Evolutionary conservation across 768 basidiomycete species (phyloP), one percentile per base, ranked within the genome.

Genomic region (Leccinum sublutescens): DNA sequence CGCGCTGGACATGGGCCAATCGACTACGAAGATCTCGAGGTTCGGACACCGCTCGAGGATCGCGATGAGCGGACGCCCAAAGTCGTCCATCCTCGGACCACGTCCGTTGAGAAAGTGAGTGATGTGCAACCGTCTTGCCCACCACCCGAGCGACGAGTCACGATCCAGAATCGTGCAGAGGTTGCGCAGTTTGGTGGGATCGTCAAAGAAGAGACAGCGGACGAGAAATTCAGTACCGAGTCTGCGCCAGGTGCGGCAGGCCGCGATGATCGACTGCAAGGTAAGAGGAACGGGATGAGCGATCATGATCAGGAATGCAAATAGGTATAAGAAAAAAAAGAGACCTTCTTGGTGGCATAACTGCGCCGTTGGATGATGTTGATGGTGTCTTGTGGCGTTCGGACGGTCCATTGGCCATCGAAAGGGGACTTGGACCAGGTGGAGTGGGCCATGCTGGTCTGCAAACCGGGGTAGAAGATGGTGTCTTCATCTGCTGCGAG

Each of bases 91-190:
- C 6, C 79, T 78, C 2, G 77, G 70, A 5, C 73, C 76, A 9
- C 72, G 76, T 6, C 74, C 75, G 31, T 66, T 67, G 56, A 78
- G 76, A 69, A 81, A 83, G 9, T 83, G 80, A 2, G 81, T 79
- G 29, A 91, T 75, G 56, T 92, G 89, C n/a, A 92, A 74, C n/a
- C 88, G 79, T 34, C 80, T 80, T 0, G 86, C 82, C 83, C 86
- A 88, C 85, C 87, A 87, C 5, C 88, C 88, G 1, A 86, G 72
- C 0, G 82, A 80, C 0, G 80, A 68, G 2, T 79, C 75, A 9
- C 78, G 74, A 63, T 84, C 80, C 19, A 91, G 76, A 48, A 81
- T 75, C n/a, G 66, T 58, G 62, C 80, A 82, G 8, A 89, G 76
- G 1, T 76, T 72, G 23, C 81, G 74, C 4, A 91, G 71, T 54